These are phyloP conservation scores for Cryptosporidium sp. DNA, from an alignment of 169 alveolate genomes.

Conservation along the genomic window DNA sequence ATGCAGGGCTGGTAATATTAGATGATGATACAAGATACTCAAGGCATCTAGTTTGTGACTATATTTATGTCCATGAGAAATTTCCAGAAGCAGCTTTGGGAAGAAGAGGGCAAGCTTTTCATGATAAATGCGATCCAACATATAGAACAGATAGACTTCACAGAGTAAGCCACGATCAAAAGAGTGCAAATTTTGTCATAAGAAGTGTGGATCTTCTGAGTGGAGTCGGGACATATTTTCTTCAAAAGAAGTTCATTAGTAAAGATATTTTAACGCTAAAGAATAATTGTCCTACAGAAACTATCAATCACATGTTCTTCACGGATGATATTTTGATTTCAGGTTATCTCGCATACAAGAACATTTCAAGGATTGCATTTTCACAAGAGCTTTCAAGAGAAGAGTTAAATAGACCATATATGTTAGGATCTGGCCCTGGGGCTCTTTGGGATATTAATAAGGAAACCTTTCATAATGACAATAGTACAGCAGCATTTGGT, in stretches of 20 bases:
- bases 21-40: conserved; percentile 76
- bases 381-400: conserved; percentile 25
- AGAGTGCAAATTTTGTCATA: conserved; percentile 55
- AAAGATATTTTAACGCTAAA: conserved; percentile 55
- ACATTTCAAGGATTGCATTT: conserved; percentile 64
- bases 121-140: conserved; percentile 75
- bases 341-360: conserved; percentile 74
- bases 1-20: conserved; percentile 52
- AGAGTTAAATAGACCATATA: conserved; percentile 47
- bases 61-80: conserved; percentile 42
- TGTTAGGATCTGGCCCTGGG: conserved; percentile 76
- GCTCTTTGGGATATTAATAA: conserved; percentile 71
- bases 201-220: conserved; percentile 64
- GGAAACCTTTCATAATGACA: conserved; percentile 55
- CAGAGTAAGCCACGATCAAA: conserved; percentile 72
- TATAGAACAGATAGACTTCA: conserved; percentile 64
- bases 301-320: conserved; percentile 59
- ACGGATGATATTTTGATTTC: conserved; percentile 71
- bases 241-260: conserved; percentile 50
- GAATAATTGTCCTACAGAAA: conserved; percentile 61
- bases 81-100: conserved; percentile 76
- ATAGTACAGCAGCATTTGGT: conserved; percentile 67
- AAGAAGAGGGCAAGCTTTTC: conserved; percentile 75
- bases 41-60: conserved; percentile 74
- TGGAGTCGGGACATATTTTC: conserved; percentile 75